Evolutionary conservation across 345 rosid species (phyloP), one percentile per base, ranked within the genome.

Genomic region (Arabidopsis arenosa): DNA sequence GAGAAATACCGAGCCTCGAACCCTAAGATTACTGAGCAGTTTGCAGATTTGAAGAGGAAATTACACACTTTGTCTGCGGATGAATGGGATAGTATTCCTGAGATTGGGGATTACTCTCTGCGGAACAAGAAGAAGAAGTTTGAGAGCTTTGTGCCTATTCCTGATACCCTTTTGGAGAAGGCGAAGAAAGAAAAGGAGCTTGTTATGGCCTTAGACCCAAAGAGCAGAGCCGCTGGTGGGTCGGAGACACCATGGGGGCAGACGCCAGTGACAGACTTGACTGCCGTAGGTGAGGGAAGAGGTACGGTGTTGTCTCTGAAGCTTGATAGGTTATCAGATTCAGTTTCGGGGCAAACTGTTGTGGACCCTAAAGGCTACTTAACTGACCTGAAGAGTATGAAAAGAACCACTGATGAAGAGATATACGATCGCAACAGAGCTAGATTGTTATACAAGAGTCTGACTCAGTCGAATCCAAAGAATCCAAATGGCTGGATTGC

Each of bases 221-320:
- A 89, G 87, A 89, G 97, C 48, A 72, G 92, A 67, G 80, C 87
- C 10, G 93, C 88, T 17, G 85, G 95, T 62, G 97, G 97, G 53
- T 80, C 88, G 0, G 97, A 94, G 84, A 94, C 95, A 1, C 98
- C 98, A 0, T 92, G 96, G 93, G 73, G 80, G 0, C 96, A 92
- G 79, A 92, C 98, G 0, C 95, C 96, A 0, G 95, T 90, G 2
- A 94, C 97, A 0, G 98, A 94, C 62, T 86, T 94, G 81, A 92
- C 97, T 18, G 97, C 96, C 3, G 97, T 94, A 7, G 97, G 97
- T 77, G 96, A 92, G 76, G 97, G 97, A 28, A 94, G 98, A 85
- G 97, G 97, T 44, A 92, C 97, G 4, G 97, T 92, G 49, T 77
- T 92, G 81, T 90, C 97, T 4, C 66, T 94, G 81, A 94, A 94